Conservation (phyloP, 331 rosid genomes). For the Rhamnella rubrinervis region DNA sequence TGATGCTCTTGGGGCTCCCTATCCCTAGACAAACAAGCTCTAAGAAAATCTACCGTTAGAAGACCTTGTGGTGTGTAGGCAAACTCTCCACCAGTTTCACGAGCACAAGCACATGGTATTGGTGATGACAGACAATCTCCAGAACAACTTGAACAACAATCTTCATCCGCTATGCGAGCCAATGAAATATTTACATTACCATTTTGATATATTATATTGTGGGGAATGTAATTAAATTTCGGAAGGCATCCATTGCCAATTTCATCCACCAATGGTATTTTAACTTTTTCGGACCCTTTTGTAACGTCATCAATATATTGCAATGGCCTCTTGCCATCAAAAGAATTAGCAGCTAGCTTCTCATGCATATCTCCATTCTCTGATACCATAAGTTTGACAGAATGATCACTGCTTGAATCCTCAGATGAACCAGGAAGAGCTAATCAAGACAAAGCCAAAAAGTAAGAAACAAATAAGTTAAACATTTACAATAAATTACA, state of each 20-base stretch:
- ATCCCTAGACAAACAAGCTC: slow-evolving; percentile 43
- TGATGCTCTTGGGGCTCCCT: slow-evolving; percentile 46
- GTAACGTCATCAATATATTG: slow-evolving; percentile 49
- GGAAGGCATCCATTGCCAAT: slow-evolving; percentile 55
- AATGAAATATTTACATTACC: slow-evolving; percentile 74
- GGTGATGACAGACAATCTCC: slow-evolving; percentile 68
- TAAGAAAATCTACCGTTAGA: slow-evolving; percentile 66
- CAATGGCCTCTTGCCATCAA: slow-evolving; percentile 19
- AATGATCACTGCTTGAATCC: slow-evolving; percentile 15
- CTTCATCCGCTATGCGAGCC: slow-evolving; percentile 84
- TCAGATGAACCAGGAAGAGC: slow-evolving; percentile 23
- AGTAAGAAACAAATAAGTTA: background rate
- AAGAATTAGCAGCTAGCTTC: slow-evolving; percentile 27
- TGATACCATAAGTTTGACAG: slow-evolving; percentile 19
- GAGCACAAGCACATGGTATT: slow-evolving; percentile 88
- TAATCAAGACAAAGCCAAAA: slow-evolving; percentile 7
- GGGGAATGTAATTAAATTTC: slow-evolving; percentile 67
- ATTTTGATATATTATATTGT: slow-evolving; percentile 61
- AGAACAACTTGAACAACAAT: slow-evolving; percentile 65
- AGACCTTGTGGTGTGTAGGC: slow-evolving; percentile 68
- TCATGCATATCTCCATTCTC: background rate
- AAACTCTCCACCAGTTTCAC: slow-evolving; percentile 93
- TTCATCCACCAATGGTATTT: slow-evolving; percentile 62
- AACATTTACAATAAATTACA: background rate
- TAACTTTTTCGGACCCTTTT: slow-evolving; percentile 70